Conservation (phyloP, 176 grass and related monocot genomes). For the Miscanthus lutarioriparius region DNA sequence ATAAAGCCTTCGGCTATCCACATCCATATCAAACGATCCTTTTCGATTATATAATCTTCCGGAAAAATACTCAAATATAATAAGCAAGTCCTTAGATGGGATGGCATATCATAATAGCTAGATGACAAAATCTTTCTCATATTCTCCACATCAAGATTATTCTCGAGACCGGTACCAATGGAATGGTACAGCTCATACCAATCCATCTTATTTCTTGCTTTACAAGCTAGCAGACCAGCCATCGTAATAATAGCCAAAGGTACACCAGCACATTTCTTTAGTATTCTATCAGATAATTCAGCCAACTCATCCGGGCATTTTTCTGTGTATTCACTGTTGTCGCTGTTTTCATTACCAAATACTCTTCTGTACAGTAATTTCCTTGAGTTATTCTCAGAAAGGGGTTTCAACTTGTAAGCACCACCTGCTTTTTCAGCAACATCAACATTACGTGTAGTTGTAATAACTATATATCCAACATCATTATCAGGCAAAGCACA, state of each 20-base stretch:
- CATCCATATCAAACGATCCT: too few relatives aligned
- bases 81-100: not conserved
- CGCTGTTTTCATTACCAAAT: not conserved
- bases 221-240: not conserved
- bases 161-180: not conserved
- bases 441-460: not conserved
- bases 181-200: not conserved
- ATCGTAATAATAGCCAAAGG: constrained; percentile 19
- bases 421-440: not conserved
- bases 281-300: not conserved
- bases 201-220: not conserved
- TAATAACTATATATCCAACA: not conserved
- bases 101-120: constrained; percentile 21
- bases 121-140: constrained; percentile 19
- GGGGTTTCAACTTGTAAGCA: not conserved
- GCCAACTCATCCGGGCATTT: not conserved
- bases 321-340: not conserved
- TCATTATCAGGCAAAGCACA: too few relatives aligned
- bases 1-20: not conserved
- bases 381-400: not conserved
- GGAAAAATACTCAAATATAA: not conserved
- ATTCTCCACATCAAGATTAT: not conserved
- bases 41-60: not conserved
- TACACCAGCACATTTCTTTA: constrained; percentile 19
- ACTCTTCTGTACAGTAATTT: not conserved